phyloP scores from a whole-genome alignment of 2,329 filamentous ascomycete species.

The Penicillium vulpinum region DNA sequence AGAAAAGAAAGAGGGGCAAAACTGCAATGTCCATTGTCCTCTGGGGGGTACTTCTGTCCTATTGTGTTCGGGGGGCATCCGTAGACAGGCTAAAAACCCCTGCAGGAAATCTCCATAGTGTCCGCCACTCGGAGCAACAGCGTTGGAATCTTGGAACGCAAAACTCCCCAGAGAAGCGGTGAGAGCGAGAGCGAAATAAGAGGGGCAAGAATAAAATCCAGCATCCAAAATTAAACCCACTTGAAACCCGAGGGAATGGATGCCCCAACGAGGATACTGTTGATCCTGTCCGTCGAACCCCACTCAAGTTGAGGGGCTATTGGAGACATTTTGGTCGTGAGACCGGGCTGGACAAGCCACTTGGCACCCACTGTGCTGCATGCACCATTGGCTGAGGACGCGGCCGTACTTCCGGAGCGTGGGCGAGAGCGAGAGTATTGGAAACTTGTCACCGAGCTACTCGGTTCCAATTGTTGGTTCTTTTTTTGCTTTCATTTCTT shows the following conservation, averaged over 20 bases:
- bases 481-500: background rate
- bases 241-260: slow-evolving; percentile 21
- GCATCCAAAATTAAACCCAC: slow-evolving; percentile 11
- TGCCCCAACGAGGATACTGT: slow-evolving; percentile 22
- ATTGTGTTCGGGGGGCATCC: background rate
- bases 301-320: slow-evolving; percentile 16
- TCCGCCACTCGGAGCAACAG: background rate
- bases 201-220: slow-evolving; percentile 11
- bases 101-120: slow-evolving; percentile 11
- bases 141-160: background rate
- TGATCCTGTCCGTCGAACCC: slow-evolving; percentile 24
- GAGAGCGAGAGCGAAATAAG: slow-evolving; percentile 8
- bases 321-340: slow-evolving; percentile 7
- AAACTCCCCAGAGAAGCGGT: slow-evolving; percentile 24
- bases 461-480: slow-evolving; percentile 6
- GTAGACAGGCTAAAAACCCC: background rate
- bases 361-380: slow-evolving; percentile 16
- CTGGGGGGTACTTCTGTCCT: slow-evolving; percentile 10
- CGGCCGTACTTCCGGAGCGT: slow-evolving; percentile 7
- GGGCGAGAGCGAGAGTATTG: slow-evolving; percentile 2
- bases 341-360: slow-evolving; percentile 19
- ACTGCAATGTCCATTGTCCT: background rate
- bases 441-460: slow-evolving; percentile 8
- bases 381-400: slow-evolving; percentile 12
- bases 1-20: background rate